These are phyloP conservation scores for Amylocarpus encephaloides DNA, from an alignment of 2,329 filamentous ascomycete species.

Conservation along the genomic window DNA sequence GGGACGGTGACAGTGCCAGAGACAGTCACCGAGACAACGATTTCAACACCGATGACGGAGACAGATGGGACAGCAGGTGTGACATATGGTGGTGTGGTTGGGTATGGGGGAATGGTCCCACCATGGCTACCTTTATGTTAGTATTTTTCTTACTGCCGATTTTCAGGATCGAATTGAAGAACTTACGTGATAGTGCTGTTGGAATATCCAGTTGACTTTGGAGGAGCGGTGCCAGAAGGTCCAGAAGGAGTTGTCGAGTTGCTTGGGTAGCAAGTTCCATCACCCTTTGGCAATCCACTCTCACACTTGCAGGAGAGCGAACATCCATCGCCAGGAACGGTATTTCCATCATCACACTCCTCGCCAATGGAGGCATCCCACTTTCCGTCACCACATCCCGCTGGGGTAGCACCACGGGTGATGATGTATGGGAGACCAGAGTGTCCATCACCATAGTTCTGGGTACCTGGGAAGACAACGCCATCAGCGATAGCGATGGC, in stretches of 20 bases:
- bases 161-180: background rate
- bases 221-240: background rate
- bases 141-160: background rate
- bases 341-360: slow-evolving; percentile 39
- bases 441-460: slow-evolving; percentile 33
- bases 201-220: slow-evolving; percentile 6
- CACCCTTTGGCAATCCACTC: slow-evolving; percentile 27
- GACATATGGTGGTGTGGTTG: slow-evolving; percentile 14
- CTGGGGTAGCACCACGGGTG: slow-evolving; percentile 36
- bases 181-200: slow-evolving; percentile 11
- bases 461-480: slow-evolving; percentile 31
- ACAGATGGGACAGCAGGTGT: slow-evolving; percentile 14
- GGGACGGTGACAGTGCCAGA: slow-evolving; percentile 21
- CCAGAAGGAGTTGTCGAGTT: slow-evolving; percentile 5
- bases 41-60: slow-evolving; percentile 30
- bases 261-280: slow-evolving; percentile 20
- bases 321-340: slow-evolving; percentile 32
- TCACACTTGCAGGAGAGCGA: slow-evolving; percentile 36
- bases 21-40: slow-evolving; percentile 29
- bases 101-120: background rate
- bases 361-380: slow-evolving; percentile 33
- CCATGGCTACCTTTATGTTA: background rate
- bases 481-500: slow-evolving; percentile 37
- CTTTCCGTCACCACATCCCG: slow-evolving; percentile 36
- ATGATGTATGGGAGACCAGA: slow-evolving; percentile 39